These are phyloP conservation scores for Aspergillus campestris DNA, from an alignment of 495 filamentous ascomycete species.

Conservation along the genomic window DNA sequence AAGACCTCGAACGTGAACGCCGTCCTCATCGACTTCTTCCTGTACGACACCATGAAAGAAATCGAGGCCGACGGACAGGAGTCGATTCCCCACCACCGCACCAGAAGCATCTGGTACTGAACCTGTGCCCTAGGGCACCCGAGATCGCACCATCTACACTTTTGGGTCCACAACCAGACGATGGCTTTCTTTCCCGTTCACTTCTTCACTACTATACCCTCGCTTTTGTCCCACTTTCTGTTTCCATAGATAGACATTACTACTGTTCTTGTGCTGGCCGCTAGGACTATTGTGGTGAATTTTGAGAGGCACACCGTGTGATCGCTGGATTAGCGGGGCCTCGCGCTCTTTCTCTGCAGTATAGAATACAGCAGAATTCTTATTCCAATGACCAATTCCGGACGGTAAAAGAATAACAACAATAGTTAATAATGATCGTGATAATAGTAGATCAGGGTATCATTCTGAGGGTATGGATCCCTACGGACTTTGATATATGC, in stretches of 20 bases:
- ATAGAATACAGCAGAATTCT: no score
- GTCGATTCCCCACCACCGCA: slow-evolving; percentile 81
- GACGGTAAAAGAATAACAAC: not conserved
- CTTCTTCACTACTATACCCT: no score
- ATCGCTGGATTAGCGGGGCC: no score
- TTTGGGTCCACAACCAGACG: not conserved
- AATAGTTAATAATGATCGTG: not conserved
- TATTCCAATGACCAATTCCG: not conserved
- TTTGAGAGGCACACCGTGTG: no score
- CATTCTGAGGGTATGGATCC: slow-evolving; percentile 4
- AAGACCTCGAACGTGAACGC: slow-evolving; percentile 57
- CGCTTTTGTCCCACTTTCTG: no score
- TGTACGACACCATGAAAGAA: slow-evolving; percentile 90
- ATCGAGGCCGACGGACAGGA: slow-evolving; percentile 53
- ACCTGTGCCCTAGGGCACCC: not conserved
- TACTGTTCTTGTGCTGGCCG: no score
- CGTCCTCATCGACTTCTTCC: slow-evolving; percentile 89
- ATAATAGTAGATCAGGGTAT: not conserved
- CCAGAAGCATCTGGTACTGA: slow-evolving; percentile 94
- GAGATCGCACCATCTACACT: not conserved
- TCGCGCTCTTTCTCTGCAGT: no score
- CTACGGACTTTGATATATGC: no score
- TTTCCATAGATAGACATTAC: no score
- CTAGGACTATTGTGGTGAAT: no score
- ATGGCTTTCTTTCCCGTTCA: not conserved